Percentiles rank a stretch among this genome's conserved stretches.
Evolutionary conservation across 2,329 filamentous ascomycete genomes (phyloP).

Genomic region (Botryotinia narcissicola): DNA sequence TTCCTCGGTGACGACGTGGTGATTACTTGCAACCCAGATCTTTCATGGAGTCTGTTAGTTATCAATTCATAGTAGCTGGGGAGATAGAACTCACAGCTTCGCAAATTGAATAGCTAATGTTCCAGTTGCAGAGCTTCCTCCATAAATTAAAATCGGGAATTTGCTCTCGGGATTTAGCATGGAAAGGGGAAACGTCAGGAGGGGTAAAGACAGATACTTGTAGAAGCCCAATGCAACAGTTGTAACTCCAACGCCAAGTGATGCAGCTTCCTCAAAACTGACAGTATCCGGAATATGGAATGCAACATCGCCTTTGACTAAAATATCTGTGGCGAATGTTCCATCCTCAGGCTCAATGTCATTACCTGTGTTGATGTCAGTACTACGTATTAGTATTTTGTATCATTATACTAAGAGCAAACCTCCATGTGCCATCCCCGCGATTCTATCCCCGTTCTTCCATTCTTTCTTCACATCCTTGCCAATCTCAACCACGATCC

Average conservation of each 20-base stretch:
- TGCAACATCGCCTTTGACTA: slow-evolving; percentile 41
- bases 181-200: background rate
- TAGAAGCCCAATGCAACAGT: slow-evolving; percentile 21
- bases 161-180: background rate
- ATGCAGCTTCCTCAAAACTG: slow-evolving; percentile 46
- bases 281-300: slow-evolving; percentile 45
- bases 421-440: slow-evolving; percentile 30
- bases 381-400: background rate
- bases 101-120: slow-evolving; percentile 39
- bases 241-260: slow-evolving; percentile 24
- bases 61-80: too few species aligned
- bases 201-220: slow-evolving; percentile 13
- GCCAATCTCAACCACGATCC: slow-evolving; percentile 23
- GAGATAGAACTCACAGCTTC: slow-evolving; percentile 37
- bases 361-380: background rate
- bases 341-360: slow-evolving; percentile 28
- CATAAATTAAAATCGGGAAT: slow-evolving; percentile 38
- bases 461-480: slow-evolving; percentile 27
- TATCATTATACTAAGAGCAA: too few species aligned
- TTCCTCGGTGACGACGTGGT: slow-evolving; percentile 41
- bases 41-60: background rate
- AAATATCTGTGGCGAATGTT: slow-evolving; percentile 30
- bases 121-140: slow-evolving; percentile 33
- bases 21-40: slow-evolving; percentile 33
- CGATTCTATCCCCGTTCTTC: slow-evolving; percentile 29